Evolutionary conservation across 2,329 filamentous ascomycete genomes (phyloP), one percentile per base, ranked within the genome.

Genomic region (Ploettnerulaceae sp.): DNA sequence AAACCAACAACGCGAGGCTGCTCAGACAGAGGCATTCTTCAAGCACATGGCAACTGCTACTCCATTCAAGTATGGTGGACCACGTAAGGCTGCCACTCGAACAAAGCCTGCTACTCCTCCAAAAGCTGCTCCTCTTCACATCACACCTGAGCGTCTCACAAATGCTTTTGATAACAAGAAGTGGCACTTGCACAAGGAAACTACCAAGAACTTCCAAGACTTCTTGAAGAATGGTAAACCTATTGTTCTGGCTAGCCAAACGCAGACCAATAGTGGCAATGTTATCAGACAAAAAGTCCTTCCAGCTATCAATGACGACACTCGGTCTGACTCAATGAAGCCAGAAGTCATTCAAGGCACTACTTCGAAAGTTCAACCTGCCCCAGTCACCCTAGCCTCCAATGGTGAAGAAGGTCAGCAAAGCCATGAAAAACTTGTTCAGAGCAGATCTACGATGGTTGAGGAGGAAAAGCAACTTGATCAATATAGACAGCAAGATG

Each of bases 141-240:
- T 11, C 3, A 29, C 14, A 3, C 14, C 26, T 28, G 18, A 34
- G 15, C 20, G 2, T 26, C 39, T 21, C 14, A 5, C 6, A n/a
- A 42, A 17, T 6, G 39, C 39, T 18, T 42, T 33, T 11, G 39
- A 42, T 12, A 42, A 33, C 7, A 28, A 28, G 31, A 33, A 22
- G 5, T 42, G 28, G 28, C 31, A 42, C 18, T 20, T 42, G 12
- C 21, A 26, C 29, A 21, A 26, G 5, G 14, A 24, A 11, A 25
- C 12, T 8, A 29, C 18, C 20, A 8, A 20, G 9, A 42, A 42
- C 18, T 42, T 42, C 21, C 26, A 34, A 14, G 12, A 28, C n/a
- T 42, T 18, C 29, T 33, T 42, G 26, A 42, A 42, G 37, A 31
- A 12, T 25, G 39, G 28, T 6, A 7, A n/a, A 20, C 9, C 28